These are phyloP conservation scores for Fusarium phyllophilum DNA, from an alignment of 2,329 filamentous ascomycete genomes.

Conservation along the genomic window DNA sequence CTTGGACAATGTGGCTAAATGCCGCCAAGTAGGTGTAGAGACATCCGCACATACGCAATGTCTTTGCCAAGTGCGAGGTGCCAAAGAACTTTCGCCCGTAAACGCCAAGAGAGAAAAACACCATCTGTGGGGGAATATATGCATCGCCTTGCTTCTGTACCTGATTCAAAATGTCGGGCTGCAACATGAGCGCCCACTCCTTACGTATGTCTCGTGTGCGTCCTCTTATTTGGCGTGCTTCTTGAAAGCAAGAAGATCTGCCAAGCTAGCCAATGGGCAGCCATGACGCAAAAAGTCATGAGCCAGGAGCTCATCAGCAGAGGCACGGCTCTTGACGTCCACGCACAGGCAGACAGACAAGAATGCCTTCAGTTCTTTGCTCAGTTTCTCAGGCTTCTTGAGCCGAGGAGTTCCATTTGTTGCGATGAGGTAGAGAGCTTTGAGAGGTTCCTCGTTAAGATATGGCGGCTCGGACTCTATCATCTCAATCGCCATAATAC, in stretches of 20 bases:
- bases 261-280: constrained; percentile 82
- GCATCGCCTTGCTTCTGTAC: constrained; percentile 41
- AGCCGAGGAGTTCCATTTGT: constrained; percentile 96
- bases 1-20: constrained; percentile 17
- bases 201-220: constrained; percentile 25
- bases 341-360: constrained; percentile 95
- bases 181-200: constrained; percentile 32
- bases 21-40: constrained; percentile 16
- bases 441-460: constrained; percentile 96
- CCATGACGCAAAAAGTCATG: constrained; percentile 96
- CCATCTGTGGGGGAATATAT: constrained; percentile 44
- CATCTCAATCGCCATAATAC: constrained; percentile 99
- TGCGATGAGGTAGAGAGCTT: constrained; percentile 96
- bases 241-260: constrained; percentile 90
- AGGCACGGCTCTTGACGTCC: constrained; percentile 93
- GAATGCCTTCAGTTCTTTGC: constrained; percentile 98
- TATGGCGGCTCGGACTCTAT: constrained; percentile 98
- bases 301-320: constrained; percentile 85
- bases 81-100: constrained; percentile 41
- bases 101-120: constrained; percentile 43
- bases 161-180: constrained; percentile 39
- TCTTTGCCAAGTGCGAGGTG: constrained; percentile 37
- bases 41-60: constrained; percentile 4
- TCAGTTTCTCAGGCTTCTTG: constrained; percentile 98
- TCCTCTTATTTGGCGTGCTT: constrained; percentile 70